Conservation (phyloP, 2,329 filamentous ascomycete species). For the Aspergillus alliaceus region DNA sequence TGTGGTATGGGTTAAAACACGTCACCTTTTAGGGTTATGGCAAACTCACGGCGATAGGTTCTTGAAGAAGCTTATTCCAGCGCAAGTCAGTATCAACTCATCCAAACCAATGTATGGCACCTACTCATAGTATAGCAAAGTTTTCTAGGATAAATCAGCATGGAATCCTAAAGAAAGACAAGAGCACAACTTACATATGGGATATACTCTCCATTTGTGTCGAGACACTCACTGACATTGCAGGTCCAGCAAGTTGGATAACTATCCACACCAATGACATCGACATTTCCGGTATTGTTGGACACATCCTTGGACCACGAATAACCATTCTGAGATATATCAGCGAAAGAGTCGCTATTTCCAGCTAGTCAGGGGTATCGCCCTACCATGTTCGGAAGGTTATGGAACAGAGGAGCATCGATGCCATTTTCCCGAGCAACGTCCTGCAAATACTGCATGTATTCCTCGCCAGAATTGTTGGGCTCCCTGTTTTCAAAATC, state of each 20-base stretch:
- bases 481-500: constrained; percentile 36
- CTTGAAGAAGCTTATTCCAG: neutral
- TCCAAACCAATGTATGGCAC: neutral
- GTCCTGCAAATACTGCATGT: constrained; percentile 52
- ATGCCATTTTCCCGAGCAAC: constrained; percentile 58
- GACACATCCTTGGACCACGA: constrained; percentile 64
- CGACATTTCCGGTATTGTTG: constrained; percentile 49
- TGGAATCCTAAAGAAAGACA: neutral
- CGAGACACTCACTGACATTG: constrained; percentile 60
- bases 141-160: neutral
- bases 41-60: neutral
- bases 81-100: neutral
- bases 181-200: constrained; percentile 41
- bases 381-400: constrained; percentile 58
- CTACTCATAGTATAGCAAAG: neutral
- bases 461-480: constrained; percentile 46
- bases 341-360: neutral
- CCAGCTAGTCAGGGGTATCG: too few species aligned
- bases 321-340: constrained; percentile 37
- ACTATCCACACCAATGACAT: constrained; percentile 30
- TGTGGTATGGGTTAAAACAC: neutral
- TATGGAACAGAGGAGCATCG: constrained; percentile 58
- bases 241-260: constrained; percentile 63
- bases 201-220: constrained; percentile 60
- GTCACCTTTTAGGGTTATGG: too few species aligned